A percentile compares a stretch with the other conserved stretches of the same genome.
Conservation (phyloP, 1,139 yeast genomes). For the Taiozyma sp. region DNA sequence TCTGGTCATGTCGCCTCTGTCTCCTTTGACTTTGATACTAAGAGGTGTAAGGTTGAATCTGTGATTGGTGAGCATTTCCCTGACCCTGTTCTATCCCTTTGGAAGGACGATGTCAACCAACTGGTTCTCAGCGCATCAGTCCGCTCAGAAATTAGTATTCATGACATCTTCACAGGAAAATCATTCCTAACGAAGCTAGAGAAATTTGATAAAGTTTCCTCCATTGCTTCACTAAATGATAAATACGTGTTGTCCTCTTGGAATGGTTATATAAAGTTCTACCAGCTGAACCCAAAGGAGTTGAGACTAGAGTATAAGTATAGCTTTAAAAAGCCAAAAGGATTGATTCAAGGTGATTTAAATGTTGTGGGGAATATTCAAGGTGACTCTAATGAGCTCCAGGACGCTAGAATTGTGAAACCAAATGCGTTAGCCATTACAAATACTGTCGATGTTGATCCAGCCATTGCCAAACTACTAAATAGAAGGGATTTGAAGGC, state of each 20-base stretch:
- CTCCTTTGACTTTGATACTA: constrained; percentile 25
- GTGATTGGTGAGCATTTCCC: constrained; percentile 35
- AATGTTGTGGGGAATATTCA: constrained; percentile 21
- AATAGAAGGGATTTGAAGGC: constrained; percentile 16
- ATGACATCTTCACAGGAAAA: constrained; percentile 14
- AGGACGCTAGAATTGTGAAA: constrained; percentile 10
- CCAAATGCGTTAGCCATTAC: constrained; percentile 13
- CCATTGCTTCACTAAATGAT: constrained; percentile 10
- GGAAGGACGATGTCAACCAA: constrained; percentile 16
- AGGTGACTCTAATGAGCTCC: constrained; percentile 17
- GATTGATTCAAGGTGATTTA: constrained; percentile 19
- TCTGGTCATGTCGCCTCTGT: constrained; percentile 47
- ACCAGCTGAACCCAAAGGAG: constrained; percentile 3
- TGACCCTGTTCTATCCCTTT: constrained; percentile 44
- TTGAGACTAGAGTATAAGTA: constrained; percentile 8
- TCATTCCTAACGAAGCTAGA: constrained; percentile 9
- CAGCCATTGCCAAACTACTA: background rate
- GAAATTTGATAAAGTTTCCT: constrained; percentile 16
- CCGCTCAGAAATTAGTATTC: constrained; percentile 31
- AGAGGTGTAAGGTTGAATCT: constrained; percentile 5
- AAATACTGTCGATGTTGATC: background rate
- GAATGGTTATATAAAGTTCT: constrained; percentile 23
- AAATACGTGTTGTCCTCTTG: constrained; percentile 23
- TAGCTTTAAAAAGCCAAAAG: constrained; percentile 19
- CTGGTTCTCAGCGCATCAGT: constrained; percentile 39